Evolutionary conservation across 129 eudicot genomes (phyloP).

Genomic region (Centella asiatica): DNA sequence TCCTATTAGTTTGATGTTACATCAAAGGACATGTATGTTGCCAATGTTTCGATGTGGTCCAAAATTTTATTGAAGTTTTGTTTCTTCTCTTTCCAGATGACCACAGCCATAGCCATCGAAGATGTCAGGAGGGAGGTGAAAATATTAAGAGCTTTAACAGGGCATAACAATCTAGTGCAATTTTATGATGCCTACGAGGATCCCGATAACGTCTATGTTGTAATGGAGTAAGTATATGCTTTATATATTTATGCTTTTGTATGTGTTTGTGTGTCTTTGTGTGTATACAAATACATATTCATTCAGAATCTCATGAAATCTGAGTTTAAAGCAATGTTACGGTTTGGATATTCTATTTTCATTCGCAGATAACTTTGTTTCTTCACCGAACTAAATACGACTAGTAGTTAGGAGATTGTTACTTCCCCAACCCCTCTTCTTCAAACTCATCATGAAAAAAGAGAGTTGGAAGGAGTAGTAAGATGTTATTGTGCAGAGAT

Average conservation of each 20-base stretch:
- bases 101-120: slow-evolving; percentile 93
- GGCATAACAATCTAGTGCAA: slow-evolving; percentile 71
- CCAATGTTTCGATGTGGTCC: not conserved
- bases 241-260: not conserved
- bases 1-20: not conserved
- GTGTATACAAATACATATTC: too few relatives aligned
- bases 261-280: not conserved
- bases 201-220: slow-evolving; percentile 75
- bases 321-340: not conserved
- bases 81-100: slow-evolving; percentile 48
- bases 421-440: too few relatives aligned
- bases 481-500: too few relatives aligned
- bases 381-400: not conserved
- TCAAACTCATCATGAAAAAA: not conserved
- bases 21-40: not conserved
- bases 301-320: too few relatives aligned
- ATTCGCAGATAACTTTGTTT: not conserved
- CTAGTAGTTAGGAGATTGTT: not conserved
- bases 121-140: slow-evolving; percentile 96
- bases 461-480: not conserved
- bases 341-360: slow-evolving; percentile 1
- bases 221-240: slow-evolving; percentile 75
- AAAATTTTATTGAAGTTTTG: not conserved
- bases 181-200: slow-evolving; percentile 90
- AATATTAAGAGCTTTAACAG: slow-evolving; percentile 73